Evolutionary conservation across 2,329 filamentous ascomycete genomes (phyloP).

Genomic region (Hypoxylon sp.): DNA sequence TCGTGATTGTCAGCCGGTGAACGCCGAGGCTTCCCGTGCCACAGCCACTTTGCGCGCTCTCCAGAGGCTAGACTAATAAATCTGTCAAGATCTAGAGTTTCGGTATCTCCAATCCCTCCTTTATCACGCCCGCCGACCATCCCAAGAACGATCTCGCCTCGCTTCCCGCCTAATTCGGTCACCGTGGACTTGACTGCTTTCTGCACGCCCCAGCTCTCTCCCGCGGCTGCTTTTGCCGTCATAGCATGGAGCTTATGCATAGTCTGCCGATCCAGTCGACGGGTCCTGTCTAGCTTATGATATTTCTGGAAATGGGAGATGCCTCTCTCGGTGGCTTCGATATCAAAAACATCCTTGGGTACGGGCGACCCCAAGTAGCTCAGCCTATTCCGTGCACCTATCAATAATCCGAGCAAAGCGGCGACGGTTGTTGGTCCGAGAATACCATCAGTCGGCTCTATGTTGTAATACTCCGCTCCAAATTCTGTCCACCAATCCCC

Average conservation of each 20-base stretch:
- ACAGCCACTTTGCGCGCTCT: conserved; percentile 91
- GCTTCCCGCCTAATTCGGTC: conserved; percentile 92
- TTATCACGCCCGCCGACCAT: conserved; percentile 91
- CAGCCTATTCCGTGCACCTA: conserved; percentile 91
- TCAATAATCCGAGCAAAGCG: conserved; percentile 86
- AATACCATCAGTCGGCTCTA: conserved; percentile 93
- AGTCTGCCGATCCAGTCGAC: conserved; percentile 86
- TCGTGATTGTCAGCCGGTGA: conserved; percentile 64
- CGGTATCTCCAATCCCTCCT: conserved; percentile 90
- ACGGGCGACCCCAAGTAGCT: conserved; percentile 88
- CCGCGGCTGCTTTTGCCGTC: conserved; percentile 91
- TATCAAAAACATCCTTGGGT: conserved; percentile 91
- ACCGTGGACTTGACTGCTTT: conserved; percentile 96
- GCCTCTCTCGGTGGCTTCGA: conserved; percentile 84
- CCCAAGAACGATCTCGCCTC: conserved; percentile 95
- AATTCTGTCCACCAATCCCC: conserved; percentile 97
- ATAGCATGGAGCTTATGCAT: conserved; percentile 82
- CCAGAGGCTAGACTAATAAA: conserved; percentile 85
- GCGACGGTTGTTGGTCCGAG: conserved; percentile 93
- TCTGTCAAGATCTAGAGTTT: conserved; percentile 89
- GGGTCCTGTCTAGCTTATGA: conserved; percentile 82
- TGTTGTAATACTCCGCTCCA: conserved; percentile 90
- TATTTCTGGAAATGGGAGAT: conserved; percentile 92
- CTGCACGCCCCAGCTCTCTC: conserved; percentile 92
- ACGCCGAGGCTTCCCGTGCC: conserved; percentile 90